phyloP scores from a whole-genome alignment of 805 yeast species.

The Saccharomycopsis capsularis region DNA sequence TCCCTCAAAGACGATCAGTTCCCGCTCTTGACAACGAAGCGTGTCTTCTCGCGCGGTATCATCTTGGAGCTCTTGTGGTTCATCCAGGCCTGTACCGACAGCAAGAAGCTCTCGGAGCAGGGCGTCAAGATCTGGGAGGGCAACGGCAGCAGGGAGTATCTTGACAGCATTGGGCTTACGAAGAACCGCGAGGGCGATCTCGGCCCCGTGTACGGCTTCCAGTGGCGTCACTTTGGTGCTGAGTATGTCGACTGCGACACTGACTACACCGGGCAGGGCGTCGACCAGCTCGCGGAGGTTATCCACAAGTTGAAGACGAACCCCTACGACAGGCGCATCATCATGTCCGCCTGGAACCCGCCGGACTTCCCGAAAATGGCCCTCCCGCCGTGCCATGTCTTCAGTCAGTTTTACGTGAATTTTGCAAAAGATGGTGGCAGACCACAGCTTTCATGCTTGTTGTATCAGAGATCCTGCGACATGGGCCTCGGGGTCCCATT shows the following conservation, averaged over 20 bases:
- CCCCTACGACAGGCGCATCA: constrained; percentile 92
- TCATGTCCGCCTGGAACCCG: constrained; percentile 98
- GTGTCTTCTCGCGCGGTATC: constrained; percentile 83
- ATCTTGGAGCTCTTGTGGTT: constrained; percentile 92
- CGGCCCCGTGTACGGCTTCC: constrained; percentile 98
- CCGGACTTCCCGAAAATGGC: constrained; percentile 94
- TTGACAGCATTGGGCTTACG: constrained; percentile 74
- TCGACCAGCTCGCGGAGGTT: constrained; percentile 79
- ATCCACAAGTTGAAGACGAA: constrained; percentile 74
- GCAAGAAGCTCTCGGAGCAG: constrained; percentile 63
- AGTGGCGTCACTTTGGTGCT: constrained; percentile 99
- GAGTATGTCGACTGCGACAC: constrained; percentile 79
- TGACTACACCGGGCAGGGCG: constrained; percentile 82
- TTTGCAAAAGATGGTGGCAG: constrained; percentile 56
- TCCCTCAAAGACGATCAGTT: constrained; percentile 62
- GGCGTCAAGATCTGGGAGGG: constrained; percentile 99
- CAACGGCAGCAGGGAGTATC: constrained; percentile 86
- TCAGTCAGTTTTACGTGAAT: constrained; percentile 89
- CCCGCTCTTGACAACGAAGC: constrained; percentile 90
- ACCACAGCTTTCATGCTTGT: constrained; percentile 75
- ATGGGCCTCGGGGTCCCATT: constrained; percentile 99
- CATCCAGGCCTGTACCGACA: constrained; percentile 83
- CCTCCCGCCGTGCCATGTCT: constrained; percentile 96
- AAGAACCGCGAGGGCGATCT: constrained; percentile 86
- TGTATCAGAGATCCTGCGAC: constrained; percentile 97